Percentiles rank a stretch among this genome's conserved stretches.
phyloP scores from a whole-genome alignment of 2,329 filamentous ascomycete species.

The Juglanconis juglandina region DNA sequence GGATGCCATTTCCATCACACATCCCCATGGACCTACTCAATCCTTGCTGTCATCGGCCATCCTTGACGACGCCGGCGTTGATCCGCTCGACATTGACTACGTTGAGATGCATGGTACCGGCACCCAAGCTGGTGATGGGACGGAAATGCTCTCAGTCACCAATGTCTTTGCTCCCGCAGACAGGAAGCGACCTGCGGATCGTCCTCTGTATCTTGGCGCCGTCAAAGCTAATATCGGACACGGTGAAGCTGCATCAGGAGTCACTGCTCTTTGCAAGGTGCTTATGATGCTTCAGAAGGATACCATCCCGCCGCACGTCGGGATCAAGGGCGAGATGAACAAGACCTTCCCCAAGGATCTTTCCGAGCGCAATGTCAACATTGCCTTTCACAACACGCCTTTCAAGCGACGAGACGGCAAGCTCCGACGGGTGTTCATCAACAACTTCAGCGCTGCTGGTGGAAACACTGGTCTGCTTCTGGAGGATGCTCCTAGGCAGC shows the following conservation, averaged over 20 bases:
- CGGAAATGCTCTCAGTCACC: slow-evolving; percentile 76
- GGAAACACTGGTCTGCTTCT: slow-evolving; percentile 67
- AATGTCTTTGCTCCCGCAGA: slow-evolving; percentile 47
- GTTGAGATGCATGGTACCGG: slow-evolving; percentile 90
- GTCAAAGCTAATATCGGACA: slow-evolving; percentile 65
- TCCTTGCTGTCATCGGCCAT: slow-evolving; percentile 67
- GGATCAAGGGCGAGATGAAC: slow-evolving; percentile 65
- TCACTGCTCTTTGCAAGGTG: slow-evolving; percentile 61
- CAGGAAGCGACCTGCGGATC: slow-evolving; percentile 41
- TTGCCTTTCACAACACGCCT: slow-evolving; percentile 51
- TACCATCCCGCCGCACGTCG: slow-evolving; percentile 61
- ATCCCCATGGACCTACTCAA: slow-evolving; percentile 76
- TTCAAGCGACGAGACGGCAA: slow-evolving; percentile 47
- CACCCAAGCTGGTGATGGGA: slow-evolving; percentile 78
- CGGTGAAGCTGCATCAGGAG: slow-evolving; percentile 59
- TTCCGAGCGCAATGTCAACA: slow-evolving; percentile 54
- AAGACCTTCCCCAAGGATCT: slow-evolving; percentile 56
- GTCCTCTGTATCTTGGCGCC: slow-evolving; percentile 60
- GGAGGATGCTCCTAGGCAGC: slow-evolving; percentile 53
- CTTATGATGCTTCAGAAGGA: slow-evolving; percentile 63
- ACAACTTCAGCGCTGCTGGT: slow-evolving; percentile 70
- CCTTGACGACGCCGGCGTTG: slow-evolving; percentile 68
- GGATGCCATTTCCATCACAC: slow-evolving; percentile 77
- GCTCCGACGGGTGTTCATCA: slow-evolving; percentile 52
- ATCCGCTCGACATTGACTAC: slow-evolving; percentile 74